phyloP scores from a whole-genome alignment of 2,329 filamentous ascomycete species.

The Penicillium sp. region DNA sequence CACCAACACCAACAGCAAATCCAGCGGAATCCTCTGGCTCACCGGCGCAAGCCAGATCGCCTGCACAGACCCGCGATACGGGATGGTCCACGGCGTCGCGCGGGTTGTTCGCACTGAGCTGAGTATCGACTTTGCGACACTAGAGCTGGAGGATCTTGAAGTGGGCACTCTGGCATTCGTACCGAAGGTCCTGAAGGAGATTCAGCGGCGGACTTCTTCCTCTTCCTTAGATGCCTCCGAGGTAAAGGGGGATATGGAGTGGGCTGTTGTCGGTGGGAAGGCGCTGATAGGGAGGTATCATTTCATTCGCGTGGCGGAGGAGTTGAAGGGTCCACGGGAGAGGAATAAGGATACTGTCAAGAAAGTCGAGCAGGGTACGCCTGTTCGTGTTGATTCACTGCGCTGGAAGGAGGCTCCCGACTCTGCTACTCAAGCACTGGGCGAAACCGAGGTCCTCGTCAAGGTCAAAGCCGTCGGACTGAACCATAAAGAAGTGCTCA shows the following conservation, averaged over 20 bases:
- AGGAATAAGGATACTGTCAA: neutral
- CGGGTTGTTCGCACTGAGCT: neutral
- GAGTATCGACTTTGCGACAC: neutral
- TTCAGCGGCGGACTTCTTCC: neutral
- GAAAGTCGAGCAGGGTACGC: neutral
- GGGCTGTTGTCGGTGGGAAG: neutral
- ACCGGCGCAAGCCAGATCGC: neutral
- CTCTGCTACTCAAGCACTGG: neutral
- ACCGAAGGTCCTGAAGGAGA: neutral
- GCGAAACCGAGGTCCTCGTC: neutral
- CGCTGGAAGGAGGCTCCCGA: neutral
- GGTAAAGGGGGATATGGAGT: neutral
- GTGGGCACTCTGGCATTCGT: neutral
- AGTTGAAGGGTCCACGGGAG: neutral
- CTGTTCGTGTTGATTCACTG: neutral
- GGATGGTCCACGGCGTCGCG: neutral
- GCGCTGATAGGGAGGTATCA: neutral
- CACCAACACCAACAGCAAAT: too few relatives aligned
- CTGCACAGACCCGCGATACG: neutral
- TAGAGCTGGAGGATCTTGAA: neutral
- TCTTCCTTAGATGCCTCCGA: neutral
- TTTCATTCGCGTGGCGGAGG: neutral
- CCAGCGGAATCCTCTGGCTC: neutral
- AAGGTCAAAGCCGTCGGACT: neutral
- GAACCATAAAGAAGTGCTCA: neutral